A percentile compares a stretch with the other conserved stretches of the same genome.
phyloP scores from a whole-genome alignment of 371 early-diverging fungal genomes.

The Dichotomocladium elegans region DNA sequence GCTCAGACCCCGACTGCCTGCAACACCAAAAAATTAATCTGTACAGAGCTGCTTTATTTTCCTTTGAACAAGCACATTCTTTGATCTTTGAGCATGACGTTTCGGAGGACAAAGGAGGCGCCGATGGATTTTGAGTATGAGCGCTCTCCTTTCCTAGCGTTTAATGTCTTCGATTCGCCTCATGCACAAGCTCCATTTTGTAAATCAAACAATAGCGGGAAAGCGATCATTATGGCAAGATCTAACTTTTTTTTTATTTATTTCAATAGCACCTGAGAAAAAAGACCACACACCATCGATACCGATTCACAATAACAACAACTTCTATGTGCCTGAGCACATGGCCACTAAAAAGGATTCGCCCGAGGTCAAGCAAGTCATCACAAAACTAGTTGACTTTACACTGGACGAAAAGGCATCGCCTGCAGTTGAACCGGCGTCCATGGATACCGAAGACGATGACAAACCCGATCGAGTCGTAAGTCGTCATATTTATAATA shows the following conservation, averaged over 20 bases:
- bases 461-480: not conserved
- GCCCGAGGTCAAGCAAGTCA: not conserved
- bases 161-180: constrained; percentile 4
- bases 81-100: too few relatives aligned
- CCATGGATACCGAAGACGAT: too few relatives aligned
- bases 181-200: too few relatives aligned
- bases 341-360: not conserved
- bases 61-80: too few relatives aligned
- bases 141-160: constrained; percentile 6
- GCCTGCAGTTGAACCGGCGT: not conserved
- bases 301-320: not conserved
- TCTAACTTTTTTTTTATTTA: not conserved
- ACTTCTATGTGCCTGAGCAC: not conserved
- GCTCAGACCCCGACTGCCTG: too few relatives aligned
- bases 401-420: not conserved
- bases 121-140: constrained; percentile 25
- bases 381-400: not conserved
- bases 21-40: too few relatives aligned
- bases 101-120: constrained; percentile 11
- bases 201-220: not conserved
- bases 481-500: not conserved
- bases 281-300: not conserved
- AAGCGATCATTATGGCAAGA: not conserved
- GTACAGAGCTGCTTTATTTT: too few relatives aligned
- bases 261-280: not conserved